phyloP scores from a whole-genome alignment of 768 basidiomycete genomes.

The Podaxis sp. region DNA sequence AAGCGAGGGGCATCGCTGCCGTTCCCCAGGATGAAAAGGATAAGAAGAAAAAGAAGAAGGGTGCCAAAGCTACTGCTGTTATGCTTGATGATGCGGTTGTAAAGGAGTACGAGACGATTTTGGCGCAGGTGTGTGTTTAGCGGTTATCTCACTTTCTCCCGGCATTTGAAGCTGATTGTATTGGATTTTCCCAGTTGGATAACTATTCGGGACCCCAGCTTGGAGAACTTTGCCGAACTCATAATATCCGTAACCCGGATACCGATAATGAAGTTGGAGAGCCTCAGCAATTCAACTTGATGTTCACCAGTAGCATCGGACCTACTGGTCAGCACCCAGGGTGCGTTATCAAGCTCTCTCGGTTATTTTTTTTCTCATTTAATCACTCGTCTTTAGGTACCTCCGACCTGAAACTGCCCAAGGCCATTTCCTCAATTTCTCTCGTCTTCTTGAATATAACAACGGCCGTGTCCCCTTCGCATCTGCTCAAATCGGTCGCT shows the following conservation, averaged over 20 bases:
- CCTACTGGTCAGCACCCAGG: slow-evolving; percentile 97
- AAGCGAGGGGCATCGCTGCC: slow-evolving; percentile 78
- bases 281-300: slow-evolving; percentile 96
- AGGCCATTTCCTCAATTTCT: slow-evolving; percentile 98
- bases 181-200: slow-evolving; percentile 61
- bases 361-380: slow-evolving; percentile 8
- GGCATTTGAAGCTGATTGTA: slow-evolving; percentile 2
- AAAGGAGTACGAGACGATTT: slow-evolving; percentile 73
- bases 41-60: slow-evolving; percentile 80
- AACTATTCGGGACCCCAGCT: slow-evolving; percentile 90
- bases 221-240: slow-evolving; percentile 79
- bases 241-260: slow-evolving; percentile 85
- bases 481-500: slow-evolving; percentile 93
- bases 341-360: slow-evolving; percentile 39
- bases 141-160: slow-evolving; percentile 1
- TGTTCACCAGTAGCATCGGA: slow-evolving; percentile 97
- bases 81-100: slow-evolving; percentile 74
- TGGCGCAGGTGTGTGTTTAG: slow-evolving; percentile 77
- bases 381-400: slow-evolving; percentile 50
- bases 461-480: slow-evolving; percentile 96
- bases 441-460: slow-evolving; percentile 95
- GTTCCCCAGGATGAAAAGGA: slow-evolving; percentile 54
- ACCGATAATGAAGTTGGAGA: slow-evolving; percentile 91
- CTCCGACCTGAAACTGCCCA: slow-evolving; percentile 98
- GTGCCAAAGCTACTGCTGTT: slow-evolving; percentile 64